Conservation (phyloP, 2,329 filamentous ascomycete genomes). For the Cercospora citrullina region DNA sequence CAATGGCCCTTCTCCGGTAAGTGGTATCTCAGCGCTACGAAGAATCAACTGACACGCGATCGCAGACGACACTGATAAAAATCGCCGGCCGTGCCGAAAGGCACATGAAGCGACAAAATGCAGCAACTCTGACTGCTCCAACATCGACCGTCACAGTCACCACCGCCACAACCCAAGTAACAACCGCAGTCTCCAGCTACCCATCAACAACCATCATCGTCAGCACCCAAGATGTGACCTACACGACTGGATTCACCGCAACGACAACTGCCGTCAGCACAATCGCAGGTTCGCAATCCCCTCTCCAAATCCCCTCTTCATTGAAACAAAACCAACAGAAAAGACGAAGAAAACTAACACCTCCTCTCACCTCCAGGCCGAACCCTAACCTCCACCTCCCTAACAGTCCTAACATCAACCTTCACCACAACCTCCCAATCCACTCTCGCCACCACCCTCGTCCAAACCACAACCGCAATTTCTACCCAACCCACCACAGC, state of each 20-base stretch:
- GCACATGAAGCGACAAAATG: neutral
- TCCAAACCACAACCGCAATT: constrained; percentile 12
- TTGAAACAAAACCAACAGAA: neutral
- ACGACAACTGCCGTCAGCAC: constrained; percentile 3
- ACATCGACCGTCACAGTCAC: constrained; percentile 6
- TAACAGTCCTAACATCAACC: neutral
- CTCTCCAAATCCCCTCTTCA: neutral
- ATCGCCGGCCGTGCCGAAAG: neutral
- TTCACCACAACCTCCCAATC: constrained; percentile 1
- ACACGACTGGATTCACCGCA: neutral
- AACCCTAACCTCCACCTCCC: constrained; percentile 7
- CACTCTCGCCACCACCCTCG: neutral
- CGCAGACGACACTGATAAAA: neutral
- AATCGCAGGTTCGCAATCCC: neutral
- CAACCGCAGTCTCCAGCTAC: neutral
- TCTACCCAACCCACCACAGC: constrained; percentile 1
- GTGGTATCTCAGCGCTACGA: neutral
- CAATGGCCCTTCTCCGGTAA: neutral
- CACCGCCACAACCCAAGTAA: constrained; percentile 1
- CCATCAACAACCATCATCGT: constrained; percentile 6
- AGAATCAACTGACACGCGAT: neutral
- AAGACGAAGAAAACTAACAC: neutral
- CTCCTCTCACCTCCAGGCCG: neutral
- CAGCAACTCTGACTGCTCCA: neutral
- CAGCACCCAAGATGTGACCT: neutral